Percentiles rank a stretch among this genome's conserved stretches.
These are phyloP conservation scores for Eutypella sp. DNA, from an alignment of 2,329 filamentous ascomycete species.

Conservation along the genomic window DNA sequence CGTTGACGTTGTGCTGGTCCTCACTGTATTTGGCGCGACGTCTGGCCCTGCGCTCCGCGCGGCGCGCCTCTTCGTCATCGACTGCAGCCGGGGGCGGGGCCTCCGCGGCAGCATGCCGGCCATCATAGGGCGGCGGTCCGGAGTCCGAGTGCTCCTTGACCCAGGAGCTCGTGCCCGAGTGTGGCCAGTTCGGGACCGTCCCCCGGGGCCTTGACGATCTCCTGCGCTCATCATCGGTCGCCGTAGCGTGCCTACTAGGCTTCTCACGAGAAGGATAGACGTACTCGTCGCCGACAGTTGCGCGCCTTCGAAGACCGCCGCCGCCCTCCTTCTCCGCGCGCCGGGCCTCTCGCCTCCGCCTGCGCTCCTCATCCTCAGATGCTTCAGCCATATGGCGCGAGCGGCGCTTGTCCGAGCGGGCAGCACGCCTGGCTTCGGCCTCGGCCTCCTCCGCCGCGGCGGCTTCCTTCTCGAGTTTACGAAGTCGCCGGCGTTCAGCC, in stretches of 20 bases:
- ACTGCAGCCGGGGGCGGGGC: slow-evolving; percentile 26
- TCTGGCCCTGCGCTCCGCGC: slow-evolving; percentile 42
- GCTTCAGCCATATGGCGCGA: slow-evolving; percentile 37
- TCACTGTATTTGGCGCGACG: slow-evolving; percentile 34
- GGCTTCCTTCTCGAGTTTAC: slow-evolving; percentile 36
- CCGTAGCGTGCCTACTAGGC: slow-evolving; percentile 24
- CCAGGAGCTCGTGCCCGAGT: slow-evolving; percentile 61
- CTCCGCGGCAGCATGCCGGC: slow-evolving; percentile 23
- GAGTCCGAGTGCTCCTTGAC: slow-evolving; percentile 61
- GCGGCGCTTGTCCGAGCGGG: slow-evolving; percentile 43
- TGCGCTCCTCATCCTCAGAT: slow-evolving; percentile 48
- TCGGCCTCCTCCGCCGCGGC: slow-evolving; percentile 40
- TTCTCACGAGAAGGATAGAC: slow-evolving; percentile 38
- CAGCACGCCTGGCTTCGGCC: slow-evolving; percentile 40
- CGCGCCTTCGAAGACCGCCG: slow-evolving; percentile 38
- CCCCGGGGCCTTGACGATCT: slow-evolving; percentile 7
- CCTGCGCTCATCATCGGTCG: slow-evolving; percentile 27
- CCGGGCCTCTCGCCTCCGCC: slow-evolving; percentile 48
- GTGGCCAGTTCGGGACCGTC: slow-evolving; percentile 47
- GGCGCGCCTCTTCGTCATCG: slow-evolving; percentile 45
- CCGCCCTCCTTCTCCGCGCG: slow-evolving; percentile 38
- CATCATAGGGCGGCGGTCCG: slow-evolving; percentile 49
- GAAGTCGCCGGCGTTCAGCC: slow-evolving; percentile 33
- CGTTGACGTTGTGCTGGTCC: slow-evolving; percentile 32
- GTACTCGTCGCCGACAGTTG: slow-evolving; percentile 39